Percentiles rank a stretch among this genome's conserved stretches.
Evolutionary conservation across 2,329 filamentous ascomycete species (phyloP).

Genomic region (Camillea tinctor): DNA sequence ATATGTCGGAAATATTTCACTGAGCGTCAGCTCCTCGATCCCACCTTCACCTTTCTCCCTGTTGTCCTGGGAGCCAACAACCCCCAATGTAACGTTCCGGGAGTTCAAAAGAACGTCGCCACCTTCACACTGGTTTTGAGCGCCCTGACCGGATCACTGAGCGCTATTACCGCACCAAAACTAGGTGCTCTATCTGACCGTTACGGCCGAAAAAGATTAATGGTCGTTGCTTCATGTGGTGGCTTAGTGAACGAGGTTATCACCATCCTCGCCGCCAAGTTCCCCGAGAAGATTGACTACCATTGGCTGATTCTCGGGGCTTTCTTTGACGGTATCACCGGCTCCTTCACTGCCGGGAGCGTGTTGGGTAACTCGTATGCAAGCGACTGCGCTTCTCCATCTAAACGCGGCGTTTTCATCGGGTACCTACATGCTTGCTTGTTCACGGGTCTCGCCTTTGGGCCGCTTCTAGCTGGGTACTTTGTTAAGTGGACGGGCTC

Average conservation of each 20-base stretch:
- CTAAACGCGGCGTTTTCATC: conserved; percentile 77
- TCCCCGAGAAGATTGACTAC: conserved; percentile 70
- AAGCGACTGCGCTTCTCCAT: conserved; percentile 81
- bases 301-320: conserved; percentile 76
- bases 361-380: conserved; percentile 81
- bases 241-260: conserved; percentile 72
- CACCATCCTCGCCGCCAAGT: conserved; percentile 75
- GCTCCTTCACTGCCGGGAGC: conserved; percentile 83
- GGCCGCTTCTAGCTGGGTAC: conserved; percentile 77
- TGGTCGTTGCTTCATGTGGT: conserved; percentile 73
- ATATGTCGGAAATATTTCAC: conserved; percentile 82
- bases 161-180: conserved; percentile 78
- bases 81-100: conserved; percentile 74
- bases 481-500: conserved; percentile 74
- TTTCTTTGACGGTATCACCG: conserved; percentile 77
- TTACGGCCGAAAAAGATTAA: conserved; percentile 73
- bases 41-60: conserved; percentile 59
- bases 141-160: conserved; percentile 72
- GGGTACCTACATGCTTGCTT: conserved; percentile 88
- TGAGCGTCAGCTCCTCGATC: conserved; percentile 59
- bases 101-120: conserved; percentile 74
- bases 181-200: conserved; percentile 84
- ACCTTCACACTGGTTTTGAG: conserved; percentile 76
- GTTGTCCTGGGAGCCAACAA: conserved; percentile 69
- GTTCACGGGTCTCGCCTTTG: conserved; percentile 84